Percentiles rank a stretch among this genome's conserved stretches.
Evolutionary conservation across 2,329 filamentous ascomycete species (phyloP).

Genomic region (Ceratocystis variospora): DNA sequence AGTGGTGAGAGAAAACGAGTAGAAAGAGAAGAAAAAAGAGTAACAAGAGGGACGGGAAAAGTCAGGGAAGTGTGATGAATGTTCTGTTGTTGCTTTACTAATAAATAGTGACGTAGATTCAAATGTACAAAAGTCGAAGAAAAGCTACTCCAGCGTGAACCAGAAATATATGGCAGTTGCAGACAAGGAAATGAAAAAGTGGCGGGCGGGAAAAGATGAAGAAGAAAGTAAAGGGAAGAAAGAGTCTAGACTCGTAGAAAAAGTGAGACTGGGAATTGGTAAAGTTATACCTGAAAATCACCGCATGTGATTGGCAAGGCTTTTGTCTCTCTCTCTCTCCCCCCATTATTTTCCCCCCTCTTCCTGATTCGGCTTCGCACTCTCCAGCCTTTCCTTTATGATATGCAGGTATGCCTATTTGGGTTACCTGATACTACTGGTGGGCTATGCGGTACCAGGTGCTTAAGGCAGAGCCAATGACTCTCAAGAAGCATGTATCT

Average conservation of each 20-base stretch:
- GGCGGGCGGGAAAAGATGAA: neutral
- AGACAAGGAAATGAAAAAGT: neutral
- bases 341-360: neutral
- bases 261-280: neutral
- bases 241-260: neutral
- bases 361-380: neutral
- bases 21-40: neutral
- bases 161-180: neutral
- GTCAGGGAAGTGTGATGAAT: neutral
- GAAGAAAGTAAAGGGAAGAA: neutral
- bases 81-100: too few species aligned
- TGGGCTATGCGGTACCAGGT: neutral
- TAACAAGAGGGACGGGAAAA: neutral
- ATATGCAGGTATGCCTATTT: constrained; percentile 2
- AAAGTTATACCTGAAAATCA: neutral
- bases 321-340: neutral
- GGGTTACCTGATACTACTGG: neutral
- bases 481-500: neutral
- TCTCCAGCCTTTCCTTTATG: neutral
- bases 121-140: neutral
- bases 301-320: neutral
- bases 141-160: neutral
- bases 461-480: neutral
- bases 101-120: neutral
- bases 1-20: neutral